These are phyloP conservation scores for Citropsis articulata DNA, from an alignment of 345 rosid genomes.

Conservation along the genomic window DNA sequence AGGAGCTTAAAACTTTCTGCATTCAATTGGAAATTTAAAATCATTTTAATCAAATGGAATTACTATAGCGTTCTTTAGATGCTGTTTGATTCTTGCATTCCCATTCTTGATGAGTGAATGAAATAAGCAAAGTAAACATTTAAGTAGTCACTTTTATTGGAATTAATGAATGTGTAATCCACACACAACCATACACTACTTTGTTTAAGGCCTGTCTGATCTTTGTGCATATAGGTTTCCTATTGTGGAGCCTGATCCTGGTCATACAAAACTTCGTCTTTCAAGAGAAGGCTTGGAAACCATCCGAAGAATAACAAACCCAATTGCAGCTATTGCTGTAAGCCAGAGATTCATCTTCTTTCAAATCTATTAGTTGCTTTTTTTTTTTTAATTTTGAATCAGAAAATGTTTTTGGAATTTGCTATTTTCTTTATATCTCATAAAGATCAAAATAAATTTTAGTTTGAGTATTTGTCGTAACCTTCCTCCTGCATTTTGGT, in stretches of 20 bases:
- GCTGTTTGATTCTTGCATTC: conserved; percentile 2
- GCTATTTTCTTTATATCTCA: not conserved
- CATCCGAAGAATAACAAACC: conserved; percentile 76
- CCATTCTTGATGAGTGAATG: not conserved
- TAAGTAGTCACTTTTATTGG: not conserved
- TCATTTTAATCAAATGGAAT: not conserved
- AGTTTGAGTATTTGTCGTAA: not conserved
- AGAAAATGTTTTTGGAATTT: not conserved
- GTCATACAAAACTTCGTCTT: conserved; percentile 96
- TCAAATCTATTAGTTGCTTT: conserved; percentile 22
- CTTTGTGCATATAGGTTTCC: conserved; percentile 62
- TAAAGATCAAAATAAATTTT: not conserved
- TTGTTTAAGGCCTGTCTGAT: conserved; percentile 10
- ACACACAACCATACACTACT: not conserved
- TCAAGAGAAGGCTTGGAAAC: conserved; percentile 87
- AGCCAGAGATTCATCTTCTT: conserved; percentile 37
- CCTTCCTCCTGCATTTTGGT: not conserved
- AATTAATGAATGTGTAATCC: not conserved
- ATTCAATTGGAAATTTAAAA: not conserved
- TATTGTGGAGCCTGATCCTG: conserved; percentile 92
- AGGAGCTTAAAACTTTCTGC: not conserved
- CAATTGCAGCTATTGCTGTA: conserved; percentile 94
- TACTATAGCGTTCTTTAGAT: not conserved
- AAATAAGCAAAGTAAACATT: not conserved
- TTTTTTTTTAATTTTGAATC: conserved; percentile 7